Percentiles rank a stretch among this genome's conserved stretches.
phyloP scores from a whole-genome alignment of 164 flowering plant species.

The Umbilicus rupestris region DNA sequence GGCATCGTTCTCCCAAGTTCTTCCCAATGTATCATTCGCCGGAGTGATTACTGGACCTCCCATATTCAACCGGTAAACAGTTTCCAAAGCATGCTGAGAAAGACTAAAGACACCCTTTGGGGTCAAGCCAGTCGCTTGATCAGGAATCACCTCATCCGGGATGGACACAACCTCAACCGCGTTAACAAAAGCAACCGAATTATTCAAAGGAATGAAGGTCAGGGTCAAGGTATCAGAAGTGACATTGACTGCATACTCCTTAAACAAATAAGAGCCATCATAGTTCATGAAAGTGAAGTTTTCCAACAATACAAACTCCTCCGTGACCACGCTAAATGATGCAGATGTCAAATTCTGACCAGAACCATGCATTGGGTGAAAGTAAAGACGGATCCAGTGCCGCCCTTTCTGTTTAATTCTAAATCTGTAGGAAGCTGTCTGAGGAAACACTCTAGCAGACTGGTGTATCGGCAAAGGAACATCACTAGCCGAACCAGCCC shows the following conservation, averaged over 20 bases:
- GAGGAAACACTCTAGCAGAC: conserved; percentile 50
- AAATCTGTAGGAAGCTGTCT: conserved; percentile 45
- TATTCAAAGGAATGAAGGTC: conserved; percentile 53
- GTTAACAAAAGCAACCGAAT: conserved; percentile 63
- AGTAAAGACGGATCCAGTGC: conserved; percentile 65
- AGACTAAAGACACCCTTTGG: conserved; percentile 37
- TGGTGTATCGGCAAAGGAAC: conserved; percentile 50
- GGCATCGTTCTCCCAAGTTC: conserved; percentile 67
- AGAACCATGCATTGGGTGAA: conserved; percentile 35
- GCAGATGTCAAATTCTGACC: conserved; percentile 42
- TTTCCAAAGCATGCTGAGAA: conserved; percentile 52
- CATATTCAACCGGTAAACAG: conserved; percentile 70
- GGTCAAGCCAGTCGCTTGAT: conserved; percentile 39
- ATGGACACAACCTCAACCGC: conserved; percentile 77
- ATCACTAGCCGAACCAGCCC: conserved; percentile 29
- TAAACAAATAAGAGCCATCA: conserved; percentile 47
- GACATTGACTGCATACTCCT: conserved; percentile 65
- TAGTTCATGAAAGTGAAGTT: conserved; percentile 51
- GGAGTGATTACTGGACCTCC: conserved; percentile 75
- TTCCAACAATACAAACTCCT: conserved; percentile 53
- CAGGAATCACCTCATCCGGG: conserved; percentile 52
- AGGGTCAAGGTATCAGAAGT: conserved; percentile 39
- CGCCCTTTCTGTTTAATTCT: conserved; percentile 47
- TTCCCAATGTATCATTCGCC: conserved; percentile 72
- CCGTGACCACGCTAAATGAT: conserved; percentile 40